These are phyloP conservation scores for Ustilago loliicola DNA, from an alignment of 1,284 basidiomycete species.

Conservation along the genomic window DNA sequence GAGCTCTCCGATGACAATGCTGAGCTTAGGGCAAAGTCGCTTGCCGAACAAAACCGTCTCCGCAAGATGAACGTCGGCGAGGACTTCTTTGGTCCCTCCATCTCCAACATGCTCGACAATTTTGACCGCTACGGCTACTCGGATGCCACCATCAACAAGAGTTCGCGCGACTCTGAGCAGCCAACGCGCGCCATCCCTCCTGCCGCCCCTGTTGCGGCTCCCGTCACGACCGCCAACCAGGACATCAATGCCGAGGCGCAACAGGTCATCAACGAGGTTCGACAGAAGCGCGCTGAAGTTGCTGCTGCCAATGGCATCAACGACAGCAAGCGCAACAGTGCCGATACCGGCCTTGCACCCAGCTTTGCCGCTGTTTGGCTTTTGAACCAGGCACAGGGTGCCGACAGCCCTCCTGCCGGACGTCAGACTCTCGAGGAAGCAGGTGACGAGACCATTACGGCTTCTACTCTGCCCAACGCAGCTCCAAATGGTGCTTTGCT, in stretches of 20 bases:
- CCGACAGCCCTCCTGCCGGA: conserved; percentile 9
- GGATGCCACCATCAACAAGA: conserved; percentile 41
- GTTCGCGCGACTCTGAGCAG: conserved; percentile 19
- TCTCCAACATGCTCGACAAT: conserved; percentile 53
- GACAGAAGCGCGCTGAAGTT: conserved; percentile 51
- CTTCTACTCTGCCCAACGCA: neutral
- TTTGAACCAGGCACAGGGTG: conserved; percentile 39
- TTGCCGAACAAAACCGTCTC: conserved; percentile 63
- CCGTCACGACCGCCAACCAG: neutral
- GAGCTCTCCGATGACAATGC: conserved; percentile 56
- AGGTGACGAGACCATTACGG: conserved; percentile 22
- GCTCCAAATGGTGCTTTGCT: neutral
- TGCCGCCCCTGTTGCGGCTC: neutral
- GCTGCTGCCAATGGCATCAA: conserved; percentile 17
- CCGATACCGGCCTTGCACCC: conserved; percentile 54
- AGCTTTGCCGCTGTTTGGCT: conserved; percentile 65
- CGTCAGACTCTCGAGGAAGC: conserved; percentile 14
- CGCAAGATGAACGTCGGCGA: conserved; percentile 65
- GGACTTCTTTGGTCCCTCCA: conserved; percentile 63
- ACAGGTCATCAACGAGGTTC: conserved; percentile 52
- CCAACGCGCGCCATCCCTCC: neutral
- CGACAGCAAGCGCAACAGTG: conserved; percentile 43
- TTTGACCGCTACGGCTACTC: conserved; percentile 55
- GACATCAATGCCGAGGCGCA: conserved; percentile 39
- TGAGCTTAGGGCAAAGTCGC: conserved; percentile 52